These are phyloP conservation scores for Hippophae gyantsensis DNA, from an alignment of 306 rosid genomes.

Conservation along the genomic window DNA sequence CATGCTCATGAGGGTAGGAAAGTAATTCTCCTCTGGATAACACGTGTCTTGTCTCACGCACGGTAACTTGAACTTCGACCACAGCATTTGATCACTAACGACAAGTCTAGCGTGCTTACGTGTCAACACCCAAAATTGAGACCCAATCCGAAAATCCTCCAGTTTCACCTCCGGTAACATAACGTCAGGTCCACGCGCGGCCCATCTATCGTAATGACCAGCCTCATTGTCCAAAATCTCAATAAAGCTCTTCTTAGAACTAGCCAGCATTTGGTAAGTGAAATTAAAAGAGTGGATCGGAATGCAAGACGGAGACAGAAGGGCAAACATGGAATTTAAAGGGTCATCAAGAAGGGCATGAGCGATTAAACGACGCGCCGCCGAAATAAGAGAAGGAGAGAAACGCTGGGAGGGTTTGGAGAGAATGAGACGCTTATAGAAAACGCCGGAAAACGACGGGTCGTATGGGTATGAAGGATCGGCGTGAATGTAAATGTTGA, in stretches of 20 bases:
- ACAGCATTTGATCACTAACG: slow-evolving; percentile 28
- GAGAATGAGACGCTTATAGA: slow-evolving; percentile 35
- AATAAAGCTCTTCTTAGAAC: slow-evolving; percentile 44
- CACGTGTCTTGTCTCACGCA: slow-evolving; percentile 43
- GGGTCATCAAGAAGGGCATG: slow-evolving; percentile 52
- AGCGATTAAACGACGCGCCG: slow-evolving; percentile 51
- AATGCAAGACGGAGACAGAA: slow-evolving; percentile 48
- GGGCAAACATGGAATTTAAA: slow-evolving; percentile 45
- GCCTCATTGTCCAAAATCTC: slow-evolving; percentile 47
- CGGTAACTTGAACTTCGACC: slow-evolving; percentile 49
- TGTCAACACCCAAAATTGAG: slow-evolving; percentile 66
- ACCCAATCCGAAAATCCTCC: slow-evolving; percentile 56
- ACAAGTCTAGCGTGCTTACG: slow-evolving; percentile 60
- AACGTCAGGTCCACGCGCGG: slow-evolving; percentile 48
- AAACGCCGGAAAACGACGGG: slow-evolving; percentile 48
- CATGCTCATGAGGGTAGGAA: slow-evolving; percentile 61
- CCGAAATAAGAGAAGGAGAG: slow-evolving; percentile 40
- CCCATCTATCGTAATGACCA: slow-evolving; percentile 39
- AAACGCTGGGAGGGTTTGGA: slow-evolving; percentile 35
- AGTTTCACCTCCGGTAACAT: slow-evolving; percentile 54
- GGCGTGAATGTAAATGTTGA: slow-evolving; percentile 57
- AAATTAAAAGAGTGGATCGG: slow-evolving; percentile 61
- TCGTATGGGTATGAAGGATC: slow-evolving; percentile 40
- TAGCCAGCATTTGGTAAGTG: slow-evolving; percentile 33
- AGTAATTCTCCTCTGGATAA: slow-evolving; percentile 66